These are phyloP conservation scores for Aspergillus sojae DNA, from an alignment of 2,329 filamentous ascomycete genomes.

Conservation along the genomic window DNA sequence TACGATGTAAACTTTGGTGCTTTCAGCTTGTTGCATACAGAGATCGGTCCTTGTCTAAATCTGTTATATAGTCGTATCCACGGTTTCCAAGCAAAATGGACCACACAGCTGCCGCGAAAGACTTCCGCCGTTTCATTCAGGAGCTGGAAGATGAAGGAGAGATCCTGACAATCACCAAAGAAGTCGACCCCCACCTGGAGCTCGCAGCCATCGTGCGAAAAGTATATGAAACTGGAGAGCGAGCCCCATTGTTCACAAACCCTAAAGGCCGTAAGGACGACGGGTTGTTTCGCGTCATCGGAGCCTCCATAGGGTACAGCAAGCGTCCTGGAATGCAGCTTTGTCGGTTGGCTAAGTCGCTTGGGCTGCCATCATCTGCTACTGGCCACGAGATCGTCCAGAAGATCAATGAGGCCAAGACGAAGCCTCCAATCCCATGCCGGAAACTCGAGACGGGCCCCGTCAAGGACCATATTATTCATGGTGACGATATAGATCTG, in stretches of 20 bases:
- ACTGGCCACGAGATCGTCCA: conserved; percentile 20
- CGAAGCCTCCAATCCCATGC: conserved; percentile 12
- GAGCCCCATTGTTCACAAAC: conserved; percentile 10
- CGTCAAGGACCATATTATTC: conserved; percentile 22
- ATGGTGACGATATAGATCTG: conserved; percentile 26
- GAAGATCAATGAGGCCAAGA: conserved; percentile 18
- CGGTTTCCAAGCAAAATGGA: not conserved
- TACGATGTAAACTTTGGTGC: not conserved
- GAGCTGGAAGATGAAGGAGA: conserved; percentile 16
- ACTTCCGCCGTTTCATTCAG: conserved; percentile 9
- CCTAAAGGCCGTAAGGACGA: not conserved
- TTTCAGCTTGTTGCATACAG: not conserved
- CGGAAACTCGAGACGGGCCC: conserved; percentile 14
- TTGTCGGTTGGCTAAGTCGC: conserved; percentile 20
- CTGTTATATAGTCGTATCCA: not conserved
- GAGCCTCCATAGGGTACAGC: conserved; percentile 3
- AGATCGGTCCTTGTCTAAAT: not conserved
- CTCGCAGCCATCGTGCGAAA: conserved; percentile 15
- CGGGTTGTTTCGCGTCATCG: conserved; percentile 16
- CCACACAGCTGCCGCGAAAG: not conserved
- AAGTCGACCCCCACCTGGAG: conserved; percentile 17
- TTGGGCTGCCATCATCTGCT: conserved; percentile 11
- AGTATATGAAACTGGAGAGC: conserved; percentile 15
- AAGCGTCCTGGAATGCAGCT: conserved; percentile 12
- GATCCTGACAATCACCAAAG: conserved; percentile 15